phyloP scores from a whole-genome alignment of 108 stramenopile genomes.

The Nitzschia sp. region DNA sequence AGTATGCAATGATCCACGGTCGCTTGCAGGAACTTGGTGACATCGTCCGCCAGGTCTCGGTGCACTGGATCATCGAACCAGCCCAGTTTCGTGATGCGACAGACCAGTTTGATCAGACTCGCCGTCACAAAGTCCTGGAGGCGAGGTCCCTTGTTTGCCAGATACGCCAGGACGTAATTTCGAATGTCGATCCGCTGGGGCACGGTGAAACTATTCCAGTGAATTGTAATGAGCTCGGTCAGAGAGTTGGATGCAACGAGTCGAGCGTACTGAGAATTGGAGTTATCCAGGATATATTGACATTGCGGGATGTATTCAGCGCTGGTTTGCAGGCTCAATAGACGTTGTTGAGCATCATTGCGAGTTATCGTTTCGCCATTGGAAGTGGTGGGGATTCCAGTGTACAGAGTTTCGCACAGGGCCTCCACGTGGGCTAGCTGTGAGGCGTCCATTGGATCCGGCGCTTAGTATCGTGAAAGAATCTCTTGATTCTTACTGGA shows the following conservation, averaged over 20 bases:
- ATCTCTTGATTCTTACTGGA: too few relatives aligned
- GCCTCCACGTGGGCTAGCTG: conserved; percentile 94
- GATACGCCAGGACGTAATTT: conserved; percentile 94
- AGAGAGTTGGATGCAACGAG: conserved; percentile 92
- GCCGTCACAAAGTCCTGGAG: conserved; percentile 90
- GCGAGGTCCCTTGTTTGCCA: conserved; percentile 90
- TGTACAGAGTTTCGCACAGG: conserved; percentile 94
- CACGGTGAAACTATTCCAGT: conserved; percentile 95
- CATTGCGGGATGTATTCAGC: conserved; percentile 97
- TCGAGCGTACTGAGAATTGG: conserved; percentile 88
- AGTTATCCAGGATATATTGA: conserved; percentile 96
- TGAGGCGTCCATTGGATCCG: conserved; percentile 93
- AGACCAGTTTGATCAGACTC: conserved; percentile 90
- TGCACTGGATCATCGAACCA: conserved; percentile 96
- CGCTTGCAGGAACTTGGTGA: conserved; percentile 94
- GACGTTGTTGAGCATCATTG: conserved; percentile 84
- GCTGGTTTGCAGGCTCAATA: conserved; percentile 89
- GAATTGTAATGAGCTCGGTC: conserved; percentile 91
- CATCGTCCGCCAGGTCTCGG: conserved; percentile 93
- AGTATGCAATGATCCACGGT: conserved; percentile 94
- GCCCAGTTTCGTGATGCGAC: conserved; percentile 97
- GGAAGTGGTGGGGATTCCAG: conserved; percentile 62
- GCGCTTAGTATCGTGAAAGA: too few relatives aligned
- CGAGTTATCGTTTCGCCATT: conserved; percentile 62
- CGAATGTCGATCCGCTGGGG: conserved; percentile 94